Evolutionary conservation across 768 basidiomycete species (phyloP), one percentile per base, ranked within the genome.

Genomic region (Nidularia sp.): DNA sequence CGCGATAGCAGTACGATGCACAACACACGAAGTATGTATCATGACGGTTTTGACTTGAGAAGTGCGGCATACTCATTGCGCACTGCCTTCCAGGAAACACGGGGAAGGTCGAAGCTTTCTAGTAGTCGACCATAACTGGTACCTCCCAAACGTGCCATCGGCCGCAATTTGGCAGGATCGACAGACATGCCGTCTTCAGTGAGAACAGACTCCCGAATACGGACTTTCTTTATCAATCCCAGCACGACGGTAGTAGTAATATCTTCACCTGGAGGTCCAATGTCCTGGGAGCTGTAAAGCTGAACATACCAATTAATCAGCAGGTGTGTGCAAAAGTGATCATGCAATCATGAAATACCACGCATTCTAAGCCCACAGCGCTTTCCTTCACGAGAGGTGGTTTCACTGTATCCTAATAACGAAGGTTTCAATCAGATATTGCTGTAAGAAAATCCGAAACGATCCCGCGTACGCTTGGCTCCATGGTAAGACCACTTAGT

Each of bases 301-400:
- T 83, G 36, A n/a, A 39, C 36, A 39, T 7, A 39, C 8, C 7
- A 39, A 39, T 39, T 39, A n/a, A 39, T 8, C 36, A n/a, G n/a
- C n/a, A 39, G 7, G n/a, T 39, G 8, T 6, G 15, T 39, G 12
- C 10, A 10, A 15, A 35, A 34, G 13, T 39, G 32, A 5, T 15
- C 6, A 48, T 48, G 18, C 47, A 8, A 33, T 48, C 32, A 31
- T 25, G 32, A 60, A 71, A 39, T 60, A 81, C 81, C 72, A 79
- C 74, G 69, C 85, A 85, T 69, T 85, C 85, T 57, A 86, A 68
- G 50, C 75, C 74, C 33, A 84, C 71, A 10, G 79, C 75, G 61
- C 83, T 83, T 62, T 85, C 82, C 56, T 68, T 69, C 15, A 84
- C 82, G 54, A 78, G 69, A 13, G 79, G 65, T 10, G 81, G 80